Percentiles rank a stretch among this genome's conserved stretches.
Conservation (phyloP, 2,329 filamentous ascomycete species). For the Colletotrichum sidae region DNA sequence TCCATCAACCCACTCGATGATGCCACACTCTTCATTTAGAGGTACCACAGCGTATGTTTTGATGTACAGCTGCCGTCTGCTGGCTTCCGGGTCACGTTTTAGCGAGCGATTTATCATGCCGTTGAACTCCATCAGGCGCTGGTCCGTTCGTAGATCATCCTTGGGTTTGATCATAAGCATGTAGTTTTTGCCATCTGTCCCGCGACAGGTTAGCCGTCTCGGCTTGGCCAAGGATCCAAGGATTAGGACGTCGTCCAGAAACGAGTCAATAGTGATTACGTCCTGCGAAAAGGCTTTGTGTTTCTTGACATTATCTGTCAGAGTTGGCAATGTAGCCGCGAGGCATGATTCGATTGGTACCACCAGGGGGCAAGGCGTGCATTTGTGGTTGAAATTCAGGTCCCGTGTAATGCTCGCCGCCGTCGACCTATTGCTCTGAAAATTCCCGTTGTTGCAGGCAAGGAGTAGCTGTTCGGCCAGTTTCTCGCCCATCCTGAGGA, state of each 20-base stretch:
- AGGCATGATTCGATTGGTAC: constrained; percentile 90
- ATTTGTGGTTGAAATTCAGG: constrained; percentile 86
- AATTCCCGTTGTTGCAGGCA: constrained; percentile 83
- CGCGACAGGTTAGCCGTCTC: constrained; percentile 86
- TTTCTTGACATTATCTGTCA: constrained; percentile 76
- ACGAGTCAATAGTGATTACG: constrained; percentile 82
- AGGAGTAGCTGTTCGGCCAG: constrained; percentile 84
- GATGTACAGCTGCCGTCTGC: constrained; percentile 91
- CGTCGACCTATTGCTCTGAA: constrained; percentile 73
- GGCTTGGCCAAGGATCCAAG: constrained; percentile 93
- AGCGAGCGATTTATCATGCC: constrained; percentile 96
- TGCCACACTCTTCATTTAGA: constrained; percentile 95
- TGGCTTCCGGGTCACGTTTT: constrained; percentile 91
- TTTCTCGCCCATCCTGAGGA: constrained; percentile 84
- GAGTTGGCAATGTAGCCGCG: constrained; percentile 82
- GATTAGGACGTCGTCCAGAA: constrained; percentile 89
- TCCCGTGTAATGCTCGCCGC: constrained; percentile 81
- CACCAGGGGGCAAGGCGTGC: constrained; percentile 84
- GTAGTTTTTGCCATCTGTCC: constrained; percentile 89
- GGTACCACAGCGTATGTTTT: constrained; percentile 97
- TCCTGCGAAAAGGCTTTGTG: constrained; percentile 91
- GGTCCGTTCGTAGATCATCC: constrained; percentile 96
- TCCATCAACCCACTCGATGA: constrained; percentile 98
- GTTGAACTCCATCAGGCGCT: constrained; percentile 99
- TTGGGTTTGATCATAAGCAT: constrained; percentile 97